phyloP scores from a whole-genome alignment of 148 eudicot genomes.

The Chenopodium berlandieri region DNA sequence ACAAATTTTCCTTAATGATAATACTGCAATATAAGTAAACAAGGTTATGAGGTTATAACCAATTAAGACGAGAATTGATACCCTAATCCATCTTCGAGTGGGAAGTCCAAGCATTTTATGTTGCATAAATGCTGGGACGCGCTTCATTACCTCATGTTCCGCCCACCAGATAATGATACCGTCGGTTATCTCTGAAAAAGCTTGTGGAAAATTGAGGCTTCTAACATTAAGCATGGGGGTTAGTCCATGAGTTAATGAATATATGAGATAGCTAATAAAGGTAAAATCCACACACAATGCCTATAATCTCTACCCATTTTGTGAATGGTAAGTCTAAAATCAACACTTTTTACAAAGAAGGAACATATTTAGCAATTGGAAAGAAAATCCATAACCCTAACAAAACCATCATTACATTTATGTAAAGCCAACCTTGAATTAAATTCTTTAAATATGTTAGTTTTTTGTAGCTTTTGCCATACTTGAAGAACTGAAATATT shows the following conservation, averaged over 20 bases:
- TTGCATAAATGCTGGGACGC: neutral
- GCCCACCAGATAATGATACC: slow-evolving; percentile 13
- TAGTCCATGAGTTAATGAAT: neutral
- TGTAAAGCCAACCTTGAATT: slow-evolving; percentile 7
- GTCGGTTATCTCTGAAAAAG: neutral
- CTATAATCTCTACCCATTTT: no score
- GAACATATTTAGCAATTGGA: slow-evolving; percentile 15
- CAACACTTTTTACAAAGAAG: neutral
- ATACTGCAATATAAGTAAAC: no score
- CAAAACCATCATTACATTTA: slow-evolving; percentile 7
- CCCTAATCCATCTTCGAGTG: slow-evolving; percentile 9
- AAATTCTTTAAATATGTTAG: neutral
- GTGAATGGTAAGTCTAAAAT: neutral
- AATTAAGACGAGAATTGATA: slow-evolving; percentile 3
- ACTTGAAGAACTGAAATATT: slow-evolving; percentile 6
- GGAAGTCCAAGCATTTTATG: slow-evolving; percentile 1
- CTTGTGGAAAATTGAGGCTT: neutral
- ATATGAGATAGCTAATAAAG: neutral
- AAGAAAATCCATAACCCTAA: neutral
- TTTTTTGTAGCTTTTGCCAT: neutral
- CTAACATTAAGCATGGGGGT: neutral
- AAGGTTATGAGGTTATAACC: slow-evolving; percentile 12
- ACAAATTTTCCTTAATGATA: neutral
- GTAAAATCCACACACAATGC: no score
- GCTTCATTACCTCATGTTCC: neutral